These are phyloP conservation scores for Camellia japonica DNA, from an alignment of 148 eudicot genomes.

Conservation along the genomic window DNA sequence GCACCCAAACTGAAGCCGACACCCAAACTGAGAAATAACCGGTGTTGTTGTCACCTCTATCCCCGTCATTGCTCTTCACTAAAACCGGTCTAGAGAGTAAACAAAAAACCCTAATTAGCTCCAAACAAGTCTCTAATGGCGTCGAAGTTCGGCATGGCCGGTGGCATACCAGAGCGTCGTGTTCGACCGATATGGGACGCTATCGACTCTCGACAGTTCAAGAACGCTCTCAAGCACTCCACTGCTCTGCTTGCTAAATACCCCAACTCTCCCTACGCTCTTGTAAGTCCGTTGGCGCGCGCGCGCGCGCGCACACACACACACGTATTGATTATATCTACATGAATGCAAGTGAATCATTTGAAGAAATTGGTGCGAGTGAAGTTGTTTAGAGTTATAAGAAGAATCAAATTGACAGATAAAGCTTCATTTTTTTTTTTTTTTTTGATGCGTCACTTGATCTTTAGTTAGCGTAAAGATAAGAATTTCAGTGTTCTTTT, in stretches of 20 bases:
- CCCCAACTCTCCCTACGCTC: slow-evolving; percentile 73
- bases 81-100: background rate
- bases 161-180: slow-evolving; percentile 91
- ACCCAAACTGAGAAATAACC: too few relatives aligned
- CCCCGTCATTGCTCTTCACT: too few relatives aligned
- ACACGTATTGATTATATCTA: background rate
- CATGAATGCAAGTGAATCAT: slow-evolving; percentile 6
- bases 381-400: too few relatives aligned
- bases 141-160: slow-evolving; percentile 73
- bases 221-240: slow-evolving; percentile 76
- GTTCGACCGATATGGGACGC: slow-evolving; percentile 97
- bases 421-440: too few relatives aligned
- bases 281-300: slow-evolving; percentile 36
- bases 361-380: background rate
- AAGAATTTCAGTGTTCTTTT: background rate
- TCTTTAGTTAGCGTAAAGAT: background rate
- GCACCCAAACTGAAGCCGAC: too few relatives aligned
- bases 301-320: too few relatives aligned
- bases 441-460: background rate
- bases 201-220: slow-evolving; percentile 85
- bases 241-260: slow-evolving; percentile 60
- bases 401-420: too few relatives aligned
- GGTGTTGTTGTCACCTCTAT: too few relatives aligned
- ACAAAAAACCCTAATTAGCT: background rate
- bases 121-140: slow-evolving; percentile 32